Base-by-base conservation (phyloP, 495 filamentous ascomycete genomes). In the Aspergillus kassunensis region DNA sequence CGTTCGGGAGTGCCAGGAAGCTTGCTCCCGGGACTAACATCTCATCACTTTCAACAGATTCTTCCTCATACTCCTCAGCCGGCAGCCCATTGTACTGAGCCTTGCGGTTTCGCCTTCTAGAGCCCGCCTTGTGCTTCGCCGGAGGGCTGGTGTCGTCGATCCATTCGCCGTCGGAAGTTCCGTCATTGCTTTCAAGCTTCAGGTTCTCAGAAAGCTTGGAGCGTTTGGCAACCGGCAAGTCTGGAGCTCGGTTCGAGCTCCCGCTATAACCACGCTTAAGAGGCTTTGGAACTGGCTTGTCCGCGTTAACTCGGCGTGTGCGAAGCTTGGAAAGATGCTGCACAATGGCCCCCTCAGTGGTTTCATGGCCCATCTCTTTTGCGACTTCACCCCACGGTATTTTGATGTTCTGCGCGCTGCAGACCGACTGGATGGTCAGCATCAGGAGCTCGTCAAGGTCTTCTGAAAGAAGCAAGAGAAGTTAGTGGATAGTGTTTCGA, bases 271-370 rank as follows among this genome's bases (percentile, higher is more conserved):
- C 67, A 23, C 70, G 62, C 34, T 55, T 64, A n/a, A 77, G 55
- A 4, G 70, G 64, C 2, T 74, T 72, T 0, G 76, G 75, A 2
- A 74, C 68, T 1, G 44, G 40, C 23, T 73, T 67, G 0, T 60
- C 60, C 0, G 63, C 57, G 0, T 56, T 43, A 13, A 62, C 49
- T 35, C 71, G 62, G 18, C 64, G 65, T 6, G n/a, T 6, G 1
- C 75, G 74, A 1, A 79, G 47, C 46, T 80, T 80, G 0, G 72
- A 61, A 2, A 79, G 55, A 35, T 80, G 77, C 52, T 80, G 77
- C 1, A 76, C 58, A 13, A 80, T 73, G 0, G 74, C 72, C 1
- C 75, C 69, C 23, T 72, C 70, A 0, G 65, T 70, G 15, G 70
- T 67, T 19, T 64, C 64, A 0, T 49, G 29, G 1, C 65, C 65